A percentile compares a stretch with the other conserved stretches of the same genome.
Evolutionary conservation across 2,329 filamentous ascomycete species (phyloP).

Genomic region (Trematosphaeria pertusa): DNA sequence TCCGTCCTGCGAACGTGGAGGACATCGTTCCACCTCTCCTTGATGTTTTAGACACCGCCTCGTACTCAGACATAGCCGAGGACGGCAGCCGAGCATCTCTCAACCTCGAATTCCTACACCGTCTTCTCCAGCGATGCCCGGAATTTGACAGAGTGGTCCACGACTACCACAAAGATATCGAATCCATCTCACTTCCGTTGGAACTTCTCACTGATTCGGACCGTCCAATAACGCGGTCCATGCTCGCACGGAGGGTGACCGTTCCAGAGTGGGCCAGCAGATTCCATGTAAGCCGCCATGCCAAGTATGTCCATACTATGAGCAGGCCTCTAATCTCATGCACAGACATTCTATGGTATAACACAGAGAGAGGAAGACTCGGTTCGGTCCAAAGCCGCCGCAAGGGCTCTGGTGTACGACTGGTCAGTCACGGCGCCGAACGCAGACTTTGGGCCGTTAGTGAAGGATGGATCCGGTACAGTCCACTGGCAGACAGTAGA

Average conservation of each 20-base stretch:
- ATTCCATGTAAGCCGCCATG: slow-evolving; percentile 31
- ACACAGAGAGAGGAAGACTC: slow-evolving; percentile 26
- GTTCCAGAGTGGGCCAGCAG: slow-evolving; percentile 27
- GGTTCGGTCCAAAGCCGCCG: slow-evolving; percentile 18
- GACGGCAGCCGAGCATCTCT: slow-evolving; percentile 6
- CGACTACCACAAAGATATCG: slow-evolving; percentile 24
- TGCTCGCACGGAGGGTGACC: slow-evolving; percentile 11
- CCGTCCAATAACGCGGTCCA: slow-evolving; percentile 25
- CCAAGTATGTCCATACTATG: no score
- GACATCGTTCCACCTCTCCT: slow-evolving; percentile 19
- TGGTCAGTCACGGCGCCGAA: slow-evolving; percentile 21
- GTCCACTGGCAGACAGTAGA: slow-evolving; percentile 29
- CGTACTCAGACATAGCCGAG: slow-evolving; percentile 1
- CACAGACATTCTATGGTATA: slow-evolving; percentile 23
- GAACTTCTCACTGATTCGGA: slow-evolving; percentile 7
- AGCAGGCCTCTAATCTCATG: no score
- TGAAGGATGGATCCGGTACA: slow-evolving; percentile 19
- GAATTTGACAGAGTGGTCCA: slow-evolving; percentile 22
- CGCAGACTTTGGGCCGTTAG: slow-evolving; percentile 28
- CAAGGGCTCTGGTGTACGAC: slow-evolving; percentile 30
- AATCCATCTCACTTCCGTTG: slow-evolving; percentile 17
- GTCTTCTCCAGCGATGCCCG: slow-evolving; percentile 10
- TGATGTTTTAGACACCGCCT: slow-evolving; percentile 25
- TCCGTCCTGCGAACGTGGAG: slow-evolving; percentile 9
- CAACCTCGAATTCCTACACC: slow-evolving; percentile 23